These are phyloP conservation scores for Sutorius australiensis DNA, from an alignment of 768 basidiomycete species.

Conservation along the genomic window DNA sequence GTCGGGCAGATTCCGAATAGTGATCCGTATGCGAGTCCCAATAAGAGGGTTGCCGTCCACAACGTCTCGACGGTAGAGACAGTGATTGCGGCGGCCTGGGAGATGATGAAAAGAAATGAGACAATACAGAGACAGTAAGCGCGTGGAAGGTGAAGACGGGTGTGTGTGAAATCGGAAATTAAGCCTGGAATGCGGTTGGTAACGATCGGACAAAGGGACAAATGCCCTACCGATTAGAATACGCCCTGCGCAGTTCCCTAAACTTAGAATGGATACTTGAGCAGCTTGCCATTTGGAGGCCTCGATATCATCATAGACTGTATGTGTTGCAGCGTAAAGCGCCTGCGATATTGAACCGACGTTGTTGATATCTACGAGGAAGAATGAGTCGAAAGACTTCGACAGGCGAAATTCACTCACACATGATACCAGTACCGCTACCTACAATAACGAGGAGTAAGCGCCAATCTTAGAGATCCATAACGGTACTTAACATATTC, in stretches of 20 bases:
- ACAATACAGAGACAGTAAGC: slow-evolving; percentile 70
- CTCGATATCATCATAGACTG: slow-evolving; percentile 60
- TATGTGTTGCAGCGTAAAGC: slow-evolving; percentile 56
- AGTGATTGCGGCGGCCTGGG: slow-evolving; percentile 58
- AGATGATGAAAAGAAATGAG: slow-evolving; percentile 61
- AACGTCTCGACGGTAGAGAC: slow-evolving; percentile 57
- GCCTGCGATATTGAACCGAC: slow-evolving; percentile 76
- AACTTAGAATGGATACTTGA: slow-evolving; percentile 79
- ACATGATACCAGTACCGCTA: slow-evolving; percentile 75
- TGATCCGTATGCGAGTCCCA: slow-evolving; percentile 59
- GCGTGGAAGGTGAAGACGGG: slow-evolving; percentile 54
- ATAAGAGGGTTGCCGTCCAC: slow-evolving; percentile 46
- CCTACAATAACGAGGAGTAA: slow-evolving; percentile 36
- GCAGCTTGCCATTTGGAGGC: slow-evolving; percentile 75
- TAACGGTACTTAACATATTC: slow-evolving; percentile 40
- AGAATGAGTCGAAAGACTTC: background rate
- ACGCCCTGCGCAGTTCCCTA: slow-evolving; percentile 79
- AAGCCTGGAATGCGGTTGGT: slow-evolving; percentile 42
- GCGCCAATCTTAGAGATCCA: background rate
- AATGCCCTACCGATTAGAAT: slow-evolving; percentile 59
- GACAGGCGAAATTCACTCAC: slow-evolving; percentile 34
- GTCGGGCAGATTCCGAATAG: slow-evolving; percentile 71
- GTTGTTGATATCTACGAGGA: slow-evolving; percentile 69
- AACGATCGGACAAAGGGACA: background rate
- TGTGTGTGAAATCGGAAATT: slow-evolving; percentile 63